Evolutionary conservation across 2,329 filamentous ascomycete genomes (phyloP).

Genomic region (Cadophora sp.): DNA sequence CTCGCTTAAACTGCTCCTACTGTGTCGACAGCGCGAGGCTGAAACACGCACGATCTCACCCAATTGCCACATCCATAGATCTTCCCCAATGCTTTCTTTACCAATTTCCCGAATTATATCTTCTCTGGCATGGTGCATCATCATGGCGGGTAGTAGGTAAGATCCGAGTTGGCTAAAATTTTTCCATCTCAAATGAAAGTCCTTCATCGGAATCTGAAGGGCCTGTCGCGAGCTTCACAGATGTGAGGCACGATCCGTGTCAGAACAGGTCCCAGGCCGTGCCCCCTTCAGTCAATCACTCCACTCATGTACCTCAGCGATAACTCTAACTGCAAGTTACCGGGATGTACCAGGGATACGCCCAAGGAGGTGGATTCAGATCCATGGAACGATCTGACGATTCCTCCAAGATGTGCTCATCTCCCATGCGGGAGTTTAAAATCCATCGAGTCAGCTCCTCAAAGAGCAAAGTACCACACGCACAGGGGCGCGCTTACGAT

Average conservation of each 20-base stretch:
- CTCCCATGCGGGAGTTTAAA: background rate
- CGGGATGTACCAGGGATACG: background rate
- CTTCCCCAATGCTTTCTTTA: background rate
- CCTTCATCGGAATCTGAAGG: conserved; percentile 10
- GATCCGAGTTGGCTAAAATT: background rate
- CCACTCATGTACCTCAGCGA: conserved; percentile 10
- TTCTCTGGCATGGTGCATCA: background rate
- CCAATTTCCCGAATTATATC: too few relatives aligned
- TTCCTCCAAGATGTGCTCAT: background rate
- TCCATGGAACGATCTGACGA: conserved; percentile 14
- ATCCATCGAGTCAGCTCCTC: background rate
- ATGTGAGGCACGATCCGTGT: conserved; percentile 4
- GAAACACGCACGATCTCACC: conserved; percentile 9
- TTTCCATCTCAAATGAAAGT: background rate
- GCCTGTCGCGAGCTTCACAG: background rate
- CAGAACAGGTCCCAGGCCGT: background rate
- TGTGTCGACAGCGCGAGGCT: conserved; percentile 8
- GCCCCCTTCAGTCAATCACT: background rate
- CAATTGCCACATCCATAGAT: background rate
- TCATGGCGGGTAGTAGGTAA: background rate
- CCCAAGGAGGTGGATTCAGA: background rate
- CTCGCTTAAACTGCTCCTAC: background rate
- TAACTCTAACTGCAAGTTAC: background rate
- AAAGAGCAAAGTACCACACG: conserved; percentile 5
- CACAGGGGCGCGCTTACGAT: conserved; percentile 13